Conservation (phyloP, 768 basidiomycete species). For the Russula dissimulans region DNA sequence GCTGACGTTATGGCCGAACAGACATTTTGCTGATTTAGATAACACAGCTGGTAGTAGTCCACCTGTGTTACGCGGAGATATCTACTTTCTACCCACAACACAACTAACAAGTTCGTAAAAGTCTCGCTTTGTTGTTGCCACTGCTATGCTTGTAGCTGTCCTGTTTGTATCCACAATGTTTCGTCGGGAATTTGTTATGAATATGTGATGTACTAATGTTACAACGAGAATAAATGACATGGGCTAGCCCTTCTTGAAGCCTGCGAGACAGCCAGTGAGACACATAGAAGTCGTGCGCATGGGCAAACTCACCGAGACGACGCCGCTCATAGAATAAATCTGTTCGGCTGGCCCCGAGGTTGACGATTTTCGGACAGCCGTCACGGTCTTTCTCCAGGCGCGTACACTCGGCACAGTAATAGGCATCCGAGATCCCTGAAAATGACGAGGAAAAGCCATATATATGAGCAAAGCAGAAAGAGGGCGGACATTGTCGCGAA, state of each 20-base stretch:
- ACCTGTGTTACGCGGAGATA: conserved; percentile 2
- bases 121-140: neutral
- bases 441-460: neutral
- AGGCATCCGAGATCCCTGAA: conserved; percentile 94
- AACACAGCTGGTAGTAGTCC: conserved; percentile 3
- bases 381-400: conserved; percentile 94
- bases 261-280: conserved; percentile 27
- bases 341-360: conserved; percentile 88
- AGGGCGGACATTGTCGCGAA: no score
- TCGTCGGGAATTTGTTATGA: neutral
- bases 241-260: conserved; percentile 56
- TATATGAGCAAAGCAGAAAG: neutral
- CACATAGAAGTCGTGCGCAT: neutral
- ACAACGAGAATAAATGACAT: neutral
- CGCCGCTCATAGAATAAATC: conserved; percentile 89
- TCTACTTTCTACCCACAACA: conserved; percentile 6
- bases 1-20: neutral
- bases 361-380: conserved; percentile 97
- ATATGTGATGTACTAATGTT: neutral
- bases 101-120: neutral
- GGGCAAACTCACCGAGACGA: conserved; percentile 51
- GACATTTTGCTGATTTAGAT: conserved; percentile 12
- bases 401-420: conserved; percentile 98
- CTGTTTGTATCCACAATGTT: neutral
- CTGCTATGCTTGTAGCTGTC: neutral